Percentiles rank a stretch among this genome's conserved stretches.
Conservation (phyloP, 139 green algal genomes). For the Chlorella ohadii region DNA sequence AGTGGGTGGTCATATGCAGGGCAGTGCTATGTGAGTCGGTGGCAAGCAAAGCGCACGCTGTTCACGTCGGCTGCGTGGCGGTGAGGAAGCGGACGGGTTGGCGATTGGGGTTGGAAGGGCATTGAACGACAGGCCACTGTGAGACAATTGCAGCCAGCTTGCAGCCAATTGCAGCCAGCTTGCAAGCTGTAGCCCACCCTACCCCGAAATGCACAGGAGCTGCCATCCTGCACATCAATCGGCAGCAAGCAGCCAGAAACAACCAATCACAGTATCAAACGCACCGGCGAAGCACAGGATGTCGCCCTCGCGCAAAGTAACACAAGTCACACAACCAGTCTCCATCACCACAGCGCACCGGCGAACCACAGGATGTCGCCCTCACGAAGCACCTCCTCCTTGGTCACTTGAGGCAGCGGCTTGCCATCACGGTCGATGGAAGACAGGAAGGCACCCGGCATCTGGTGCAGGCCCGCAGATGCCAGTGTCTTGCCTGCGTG, state of each 20-base stretch:
- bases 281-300: conserved; percentile 81
- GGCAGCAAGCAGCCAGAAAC: too few species aligned
- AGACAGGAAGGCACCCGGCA: conserved; percentile 63
- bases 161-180: not conserved
- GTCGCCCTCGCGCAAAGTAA: conserved; percentile 68
- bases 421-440: conserved; percentile 50
- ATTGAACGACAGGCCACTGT: too few species aligned
- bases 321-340: too few species aligned
- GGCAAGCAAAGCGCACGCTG: conserved; percentile 50
- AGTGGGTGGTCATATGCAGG: not conserved
- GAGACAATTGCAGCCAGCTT: not conserved
- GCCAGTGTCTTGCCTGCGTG: conserved; percentile 55
- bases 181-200: not conserved
- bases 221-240: too few species aligned
- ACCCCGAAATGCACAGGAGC: too few species aligned
- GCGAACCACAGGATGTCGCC: conserved; percentile 84
- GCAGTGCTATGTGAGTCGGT: not conserved
- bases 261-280: too few species aligned
- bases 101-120: too few species aligned
- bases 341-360: conserved; percentile 50
- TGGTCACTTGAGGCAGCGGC: conserved; percentile 46
- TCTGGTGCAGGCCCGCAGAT: conserved; percentile 24
- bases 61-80: conserved; percentile 31
- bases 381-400: conserved; percentile 48
- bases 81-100: too few species aligned